Conservation (phyloP, 257 asterid genomes). For the Jasminum sambac region DNA sequence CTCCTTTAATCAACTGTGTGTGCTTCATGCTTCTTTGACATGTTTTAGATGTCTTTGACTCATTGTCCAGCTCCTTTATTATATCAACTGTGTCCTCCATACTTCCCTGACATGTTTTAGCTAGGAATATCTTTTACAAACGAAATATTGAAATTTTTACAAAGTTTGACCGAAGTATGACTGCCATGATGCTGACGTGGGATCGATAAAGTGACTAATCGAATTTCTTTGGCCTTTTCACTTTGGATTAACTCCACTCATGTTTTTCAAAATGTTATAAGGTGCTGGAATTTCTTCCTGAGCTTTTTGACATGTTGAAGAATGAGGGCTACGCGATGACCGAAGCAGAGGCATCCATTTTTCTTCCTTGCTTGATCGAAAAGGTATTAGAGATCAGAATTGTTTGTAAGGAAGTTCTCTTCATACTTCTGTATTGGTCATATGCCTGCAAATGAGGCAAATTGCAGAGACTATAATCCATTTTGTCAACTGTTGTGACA, state of each 20-base stretch:
- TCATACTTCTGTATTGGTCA: background rate
- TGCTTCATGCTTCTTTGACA: background rate
- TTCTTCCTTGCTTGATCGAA: constrained; percentile 93
- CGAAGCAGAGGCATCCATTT: constrained; percentile 95
- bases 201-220: background rate
- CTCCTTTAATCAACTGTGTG: background rate
- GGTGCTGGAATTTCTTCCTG: constrained; percentile 99
- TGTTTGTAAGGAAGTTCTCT: constrained; percentile 17
- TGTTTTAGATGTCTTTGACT: background rate
- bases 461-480: background rate
- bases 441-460: background rate
- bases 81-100: background rate
- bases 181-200: background rate
- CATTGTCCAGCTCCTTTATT: background rate
- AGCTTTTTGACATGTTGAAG: constrained; percentile 79
- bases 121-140: background rate
- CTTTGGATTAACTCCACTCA: constrained; percentile 19
- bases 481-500: background rate
- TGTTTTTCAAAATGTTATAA: constrained; percentile 29
- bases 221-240: background rate
- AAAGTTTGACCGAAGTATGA: background rate
- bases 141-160: background rate
- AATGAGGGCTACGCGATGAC: constrained; percentile 83
- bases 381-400: constrained; percentile 51
- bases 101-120: background rate